Evolutionary conservation across 2,329 filamentous ascomycete genomes (phyloP).

Genomic region (Plectosphaerella plurivora): DNA sequence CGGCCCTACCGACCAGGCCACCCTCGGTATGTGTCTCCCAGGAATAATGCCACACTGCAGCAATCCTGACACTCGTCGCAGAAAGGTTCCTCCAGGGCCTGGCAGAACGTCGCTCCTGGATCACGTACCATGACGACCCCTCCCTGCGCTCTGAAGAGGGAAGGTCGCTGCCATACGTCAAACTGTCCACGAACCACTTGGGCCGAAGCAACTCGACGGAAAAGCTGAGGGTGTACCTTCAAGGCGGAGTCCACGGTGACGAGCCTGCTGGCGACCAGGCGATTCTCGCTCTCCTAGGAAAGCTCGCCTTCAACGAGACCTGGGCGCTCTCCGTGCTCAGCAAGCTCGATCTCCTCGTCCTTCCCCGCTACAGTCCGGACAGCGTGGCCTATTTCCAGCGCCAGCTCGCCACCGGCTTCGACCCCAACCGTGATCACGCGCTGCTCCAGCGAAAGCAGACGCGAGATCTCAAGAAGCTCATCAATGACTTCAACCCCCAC

Average conservation of each 20-base stretch:
- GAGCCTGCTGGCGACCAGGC: slow-evolving; percentile 7
- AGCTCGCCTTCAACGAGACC: slow-evolving; percentile 4
- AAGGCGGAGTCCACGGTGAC: slow-evolving; percentile 6
- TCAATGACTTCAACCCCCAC: slow-evolving; percentile 6
- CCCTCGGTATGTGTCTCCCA: neutral
- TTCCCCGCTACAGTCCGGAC: slow-evolving; percentile 18
- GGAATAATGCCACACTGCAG: neutral
- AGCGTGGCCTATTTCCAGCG: slow-evolving; percentile 17
- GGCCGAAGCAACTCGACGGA: neutral
- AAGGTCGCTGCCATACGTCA: slow-evolving; percentile 14
- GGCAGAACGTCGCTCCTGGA: slow-evolving; percentile 14
- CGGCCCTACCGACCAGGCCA: slow-evolving; percentile 18
- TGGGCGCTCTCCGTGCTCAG: slow-evolving; percentile 5
- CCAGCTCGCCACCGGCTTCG: slow-evolving; percentile 5
- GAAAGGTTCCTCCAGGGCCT: slow-evolving; percentile 15
- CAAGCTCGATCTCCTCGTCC: slow-evolving; percentile 5
- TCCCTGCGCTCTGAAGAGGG: slow-evolving; percentile 16
- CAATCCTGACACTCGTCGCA: slow-evolving; percentile 3
- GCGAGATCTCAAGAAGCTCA: slow-evolving; percentile 3
- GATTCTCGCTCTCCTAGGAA: slow-evolving; percentile 5
- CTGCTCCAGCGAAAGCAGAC: slow-evolving; percentile 6
- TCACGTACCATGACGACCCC: slow-evolving; percentile 14
- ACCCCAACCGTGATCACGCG: slow-evolving; percentile 8
- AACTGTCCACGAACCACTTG: slow-evolving; percentile 3
- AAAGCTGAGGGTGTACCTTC: slow-evolving; percentile 7